phyloP scores from a whole-genome alignment of 768 basidiomycete genomes.

The Auriscalpium vulgare region DNA sequence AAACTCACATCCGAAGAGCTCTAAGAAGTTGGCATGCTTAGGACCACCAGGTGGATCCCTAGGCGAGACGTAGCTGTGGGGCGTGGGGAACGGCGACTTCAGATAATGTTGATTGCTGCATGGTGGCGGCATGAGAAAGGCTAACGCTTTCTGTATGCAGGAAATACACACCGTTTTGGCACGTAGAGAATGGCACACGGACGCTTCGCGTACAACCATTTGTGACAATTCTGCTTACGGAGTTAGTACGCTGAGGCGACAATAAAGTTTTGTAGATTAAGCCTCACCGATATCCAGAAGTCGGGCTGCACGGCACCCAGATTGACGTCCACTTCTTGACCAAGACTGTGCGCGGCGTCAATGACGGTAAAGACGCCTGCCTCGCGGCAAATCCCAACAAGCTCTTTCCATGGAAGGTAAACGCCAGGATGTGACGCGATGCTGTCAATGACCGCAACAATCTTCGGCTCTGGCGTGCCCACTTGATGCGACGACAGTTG shows the following conservation, averaged over 20 bases:
- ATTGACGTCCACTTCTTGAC: constrained; percentile 59
- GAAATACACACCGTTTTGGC: constrained; percentile 41
- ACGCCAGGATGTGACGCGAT: constrained; percentile 58
- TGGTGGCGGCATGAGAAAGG: neutral
- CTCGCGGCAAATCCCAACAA: constrained; percentile 56
- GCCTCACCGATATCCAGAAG: constrained; percentile 68
- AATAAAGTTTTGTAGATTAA: neutral
- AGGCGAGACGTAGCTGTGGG: constrained; percentile 43
- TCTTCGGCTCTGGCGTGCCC: constrained; percentile 29
- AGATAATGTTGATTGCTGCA: constrained; percentile 58
- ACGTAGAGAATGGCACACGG: constrained; percentile 68
- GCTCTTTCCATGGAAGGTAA: constrained; percentile 61
- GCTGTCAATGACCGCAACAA: constrained; percentile 63
- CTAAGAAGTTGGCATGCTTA: constrained; percentile 31
- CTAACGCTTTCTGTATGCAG: neutral
- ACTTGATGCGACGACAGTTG: constrained; percentile 11
- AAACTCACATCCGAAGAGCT: constrained; percentile 45
- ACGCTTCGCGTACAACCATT: constrained; percentile 74
- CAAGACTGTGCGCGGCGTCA: constrained; percentile 76
- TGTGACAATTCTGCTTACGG: constrained; percentile 64
- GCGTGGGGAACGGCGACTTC: constrained; percentile 51
- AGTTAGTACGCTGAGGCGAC: neutral
- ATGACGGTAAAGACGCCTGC: constrained; percentile 60
- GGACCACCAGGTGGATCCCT: constrained; percentile 25
- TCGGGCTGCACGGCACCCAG: constrained; percentile 51